Percentiles rank a stretch among this genome's conserved stretches.
phyloP scores from a whole-genome alignment of 2,329 filamentous ascomycete genomes.

The Ophiostoma sp. region DNA sequence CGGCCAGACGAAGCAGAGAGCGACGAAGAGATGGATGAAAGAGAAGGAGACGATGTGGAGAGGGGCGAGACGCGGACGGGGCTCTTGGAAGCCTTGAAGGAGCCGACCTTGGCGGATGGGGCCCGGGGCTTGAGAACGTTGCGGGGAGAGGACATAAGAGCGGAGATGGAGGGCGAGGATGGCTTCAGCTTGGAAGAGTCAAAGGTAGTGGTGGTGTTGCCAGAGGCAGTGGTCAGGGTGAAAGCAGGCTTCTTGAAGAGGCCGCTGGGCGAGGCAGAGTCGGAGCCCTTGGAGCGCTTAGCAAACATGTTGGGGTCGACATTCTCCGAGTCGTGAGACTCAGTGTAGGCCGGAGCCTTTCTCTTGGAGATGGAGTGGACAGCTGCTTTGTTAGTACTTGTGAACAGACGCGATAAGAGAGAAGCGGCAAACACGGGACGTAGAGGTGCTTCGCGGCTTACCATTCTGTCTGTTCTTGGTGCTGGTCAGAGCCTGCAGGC shows the following conservation, averaged over 20 bases:
- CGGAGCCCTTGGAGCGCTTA: slow-evolving; percentile 54
- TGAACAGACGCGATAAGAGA: background rate
- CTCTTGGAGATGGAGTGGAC: slow-evolving; percentile 47
- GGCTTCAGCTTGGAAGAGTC: slow-evolving; percentile 32
- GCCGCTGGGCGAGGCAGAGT: slow-evolving; percentile 41
- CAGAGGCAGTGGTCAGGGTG: slow-evolving; percentile 40
- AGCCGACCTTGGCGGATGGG: slow-evolving; percentile 42
- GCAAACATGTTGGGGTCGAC: slow-evolving; percentile 53
- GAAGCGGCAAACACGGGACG: background rate
- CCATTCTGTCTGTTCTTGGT: slow-evolving; percentile 74
- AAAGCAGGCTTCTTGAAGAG: slow-evolving; percentile 47
- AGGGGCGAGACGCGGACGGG: slow-evolving; percentile 24
- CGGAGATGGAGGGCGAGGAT: background rate
- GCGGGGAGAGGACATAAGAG: slow-evolving; percentile 31
- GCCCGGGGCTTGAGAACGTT: slow-evolving; percentile 50
- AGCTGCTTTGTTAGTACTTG: slow-evolving; percentile 34
- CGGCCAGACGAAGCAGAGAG: slow-evolving; percentile 58
- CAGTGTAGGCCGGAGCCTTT: slow-evolving; percentile 50
- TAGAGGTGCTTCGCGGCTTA: slow-evolving; percentile 38
- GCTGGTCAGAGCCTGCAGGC: slow-evolving; percentile 66
- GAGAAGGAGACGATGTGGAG: slow-evolving; percentile 54
- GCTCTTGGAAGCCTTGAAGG: slow-evolving; percentile 28
- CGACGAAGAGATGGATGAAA: slow-evolving; percentile 42
- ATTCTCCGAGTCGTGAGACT: slow-evolving; percentile 55
- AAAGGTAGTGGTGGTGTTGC: slow-evolving; percentile 28